Evolutionary conservation across 2,329 filamentous ascomycete species (phyloP).

Genomic region (Tolypocladium album): DNA sequence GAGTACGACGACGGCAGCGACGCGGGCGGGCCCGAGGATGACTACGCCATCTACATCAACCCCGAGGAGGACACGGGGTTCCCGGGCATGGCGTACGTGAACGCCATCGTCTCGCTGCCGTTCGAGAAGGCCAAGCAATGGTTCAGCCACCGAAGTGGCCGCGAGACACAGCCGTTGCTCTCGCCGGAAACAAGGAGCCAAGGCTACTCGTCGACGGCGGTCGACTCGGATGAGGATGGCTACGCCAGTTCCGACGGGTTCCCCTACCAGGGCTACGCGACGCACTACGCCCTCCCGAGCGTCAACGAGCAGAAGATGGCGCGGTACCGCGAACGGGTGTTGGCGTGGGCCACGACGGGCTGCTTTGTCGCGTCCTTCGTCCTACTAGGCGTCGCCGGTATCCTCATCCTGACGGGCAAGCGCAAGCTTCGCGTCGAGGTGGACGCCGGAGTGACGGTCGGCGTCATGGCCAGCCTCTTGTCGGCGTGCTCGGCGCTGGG

Average conservation of each 20-base stretch:
- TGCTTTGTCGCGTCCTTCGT: constrained; percentile 50
- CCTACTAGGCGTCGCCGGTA: constrained; percentile 52
- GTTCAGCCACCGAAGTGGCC: constrained; percentile 24
- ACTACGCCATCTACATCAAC: constrained; percentile 66
- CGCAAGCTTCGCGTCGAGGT: constrained; percentile 61
- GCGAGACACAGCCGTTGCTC: constrained; percentile 13
- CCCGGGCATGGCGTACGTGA: constrained; percentile 52
- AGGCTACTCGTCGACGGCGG: constrained; percentile 18
- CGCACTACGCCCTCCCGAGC: constrained; percentile 44
- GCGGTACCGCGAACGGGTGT: constrained; percentile 41
- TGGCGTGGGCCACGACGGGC: constrained; percentile 41
- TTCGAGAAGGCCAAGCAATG: constrained; percentile 41
- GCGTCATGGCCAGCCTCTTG: constrained; percentile 55
- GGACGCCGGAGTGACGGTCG: constrained; percentile 60
- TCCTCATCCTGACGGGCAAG: constrained; percentile 57
- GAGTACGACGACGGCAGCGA: constrained; percentile 80
- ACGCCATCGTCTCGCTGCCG: constrained; percentile 37
- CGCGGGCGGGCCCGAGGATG: constrained; percentile 43
- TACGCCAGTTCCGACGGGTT: constrained; percentile 44
- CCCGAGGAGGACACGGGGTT: constrained; percentile 52
- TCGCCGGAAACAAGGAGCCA: constrained; percentile 6
- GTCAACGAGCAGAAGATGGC: constrained; percentile 38
- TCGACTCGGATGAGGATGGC: constrained; percentile 33
- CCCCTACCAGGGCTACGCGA: constrained; percentile 37
- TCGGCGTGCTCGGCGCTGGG: constrained; percentile 52